Percentiles rank a stretch among this genome's conserved stretches.
Conservation (phyloP, 2,329 filamentous ascomycete genomes). For the Drechslerella coelobrocha region DNA sequence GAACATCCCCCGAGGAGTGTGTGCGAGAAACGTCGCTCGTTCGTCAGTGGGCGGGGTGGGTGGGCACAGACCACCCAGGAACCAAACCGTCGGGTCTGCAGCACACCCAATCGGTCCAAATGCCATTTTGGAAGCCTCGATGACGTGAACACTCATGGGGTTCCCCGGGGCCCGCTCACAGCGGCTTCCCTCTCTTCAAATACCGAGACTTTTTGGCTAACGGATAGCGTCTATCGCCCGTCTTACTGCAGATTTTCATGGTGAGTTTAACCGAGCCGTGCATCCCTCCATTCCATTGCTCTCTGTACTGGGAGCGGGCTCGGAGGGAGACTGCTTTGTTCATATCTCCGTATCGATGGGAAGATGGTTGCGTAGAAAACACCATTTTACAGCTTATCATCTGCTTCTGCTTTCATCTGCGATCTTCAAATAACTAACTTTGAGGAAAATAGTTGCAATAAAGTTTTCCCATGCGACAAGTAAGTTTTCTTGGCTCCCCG, state of each 20-base stretch:
- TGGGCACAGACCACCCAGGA: conserved; percentile 48
- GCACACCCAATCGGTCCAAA: conserved; percentile 44
- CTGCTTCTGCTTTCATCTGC: conserved; percentile 6
- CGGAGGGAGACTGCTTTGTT: background rate
- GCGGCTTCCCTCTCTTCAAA: conserved; percentile 7
- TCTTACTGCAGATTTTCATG: conserved; percentile 48
- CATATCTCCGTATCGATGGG: conserved; percentile 8
- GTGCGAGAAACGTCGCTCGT: conserved; percentile 27
- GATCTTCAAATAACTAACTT: conserved; percentile 1
- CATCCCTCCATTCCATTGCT: conserved; percentile 27
- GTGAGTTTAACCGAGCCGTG: conserved; percentile 50
- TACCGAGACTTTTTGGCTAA: conserved; percentile 36
- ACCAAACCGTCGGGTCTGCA: conserved; percentile 49
- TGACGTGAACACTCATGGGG: conserved; percentile 34
- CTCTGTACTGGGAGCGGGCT: conserved; percentile 6
- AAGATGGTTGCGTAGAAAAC: conserved; percentile 25
- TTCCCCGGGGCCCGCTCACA: conserved; percentile 12
- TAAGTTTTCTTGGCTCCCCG: conserved; percentile 55
- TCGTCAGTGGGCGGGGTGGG: conserved; percentile 30
- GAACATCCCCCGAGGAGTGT: conserved; percentile 15
- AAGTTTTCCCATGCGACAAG: conserved; percentile 67
- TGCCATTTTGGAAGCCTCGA: conserved; percentile 37
- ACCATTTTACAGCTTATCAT: conserved; percentile 16
- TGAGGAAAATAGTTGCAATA: conserved; percentile 65
- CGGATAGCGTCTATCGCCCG: background rate